Percentiles rank a stretch among this genome's conserved stretches.
Conservation (phyloP, 495 filamentous ascomycete genomes). For the Recurvomyces mirabilis region DNA sequence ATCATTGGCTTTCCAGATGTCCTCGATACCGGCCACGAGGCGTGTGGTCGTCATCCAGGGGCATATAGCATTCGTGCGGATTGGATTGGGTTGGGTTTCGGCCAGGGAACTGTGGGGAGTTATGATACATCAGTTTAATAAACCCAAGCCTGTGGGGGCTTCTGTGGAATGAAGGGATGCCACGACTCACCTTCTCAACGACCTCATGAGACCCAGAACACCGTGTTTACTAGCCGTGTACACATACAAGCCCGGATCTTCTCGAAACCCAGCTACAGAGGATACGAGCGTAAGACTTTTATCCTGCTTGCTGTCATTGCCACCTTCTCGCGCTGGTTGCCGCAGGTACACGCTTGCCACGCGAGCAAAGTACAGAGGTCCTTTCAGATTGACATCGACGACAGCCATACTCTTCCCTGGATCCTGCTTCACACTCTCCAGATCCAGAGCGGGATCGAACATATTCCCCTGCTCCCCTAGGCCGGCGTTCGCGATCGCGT, state of each 20-base stretch:
- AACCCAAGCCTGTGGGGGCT: too few relatives aligned
- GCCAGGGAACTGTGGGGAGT: conserved; percentile 1
- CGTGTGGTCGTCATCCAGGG: conserved; percentile 43
- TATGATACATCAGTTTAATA: background rate
- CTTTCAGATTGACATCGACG: conserved; percentile 20
- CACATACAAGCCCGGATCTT: conserved; percentile 37
- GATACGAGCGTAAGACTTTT: conserved; percentile 39
- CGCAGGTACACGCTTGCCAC: conserved; percentile 16
- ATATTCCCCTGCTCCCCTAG: conserved; percentile 12
- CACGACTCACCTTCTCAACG: conserved; percentile 9
- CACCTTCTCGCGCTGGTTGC: conserved; percentile 6
- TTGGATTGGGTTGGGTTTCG: conserved; percentile 4
- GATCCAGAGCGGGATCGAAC: conserved; percentile 17
- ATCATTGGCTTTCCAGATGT: conserved; percentile 35
- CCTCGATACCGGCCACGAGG: conserved; percentile 34
- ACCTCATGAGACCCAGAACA: conserved; percentile 13
- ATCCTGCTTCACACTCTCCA: conserved; percentile 16
- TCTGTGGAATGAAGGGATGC: too few relatives aligned
- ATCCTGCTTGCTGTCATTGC: too few relatives aligned
- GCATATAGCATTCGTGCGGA: conserved; percentile 44
- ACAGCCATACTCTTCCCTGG: conserved; percentile 1
- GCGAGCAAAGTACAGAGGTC: conserved; percentile 17
- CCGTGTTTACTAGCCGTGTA: conserved; percentile 32
- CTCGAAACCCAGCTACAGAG: conserved; percentile 37
- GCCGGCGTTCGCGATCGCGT: conserved; percentile 20